Percentiles rank a stretch among this genome's conserved stretches.
Evolutionary conservation across 2,329 filamentous ascomycete species (phyloP).

Genomic region (Amauroascus verrucosus): DNA sequence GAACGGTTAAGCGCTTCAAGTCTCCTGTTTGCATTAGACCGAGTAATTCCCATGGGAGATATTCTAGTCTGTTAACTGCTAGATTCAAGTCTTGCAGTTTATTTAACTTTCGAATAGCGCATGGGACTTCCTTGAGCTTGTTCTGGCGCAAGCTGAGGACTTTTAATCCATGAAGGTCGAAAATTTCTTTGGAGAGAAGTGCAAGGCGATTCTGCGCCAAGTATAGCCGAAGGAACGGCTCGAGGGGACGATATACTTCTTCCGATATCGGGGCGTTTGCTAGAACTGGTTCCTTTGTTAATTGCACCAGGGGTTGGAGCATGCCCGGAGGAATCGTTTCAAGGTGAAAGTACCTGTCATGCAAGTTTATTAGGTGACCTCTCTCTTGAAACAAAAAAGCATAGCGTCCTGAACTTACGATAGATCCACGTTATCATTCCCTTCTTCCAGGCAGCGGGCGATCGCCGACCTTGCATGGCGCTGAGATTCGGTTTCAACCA

Average conservation of each 20-base stretch:
- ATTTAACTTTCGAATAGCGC: slow-evolving; percentile 33
- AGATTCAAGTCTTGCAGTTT: slow-evolving; percentile 38
- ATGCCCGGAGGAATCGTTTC: slow-evolving; percentile 26
- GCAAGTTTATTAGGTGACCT: background rate
- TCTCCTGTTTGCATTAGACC: slow-evolving; percentile 31
- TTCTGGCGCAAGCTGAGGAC: slow-evolving; percentile 40
- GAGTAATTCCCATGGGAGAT: slow-evolving; percentile 39
- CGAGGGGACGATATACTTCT: slow-evolving; percentile 31
- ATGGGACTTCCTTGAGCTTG: slow-evolving; percentile 34
- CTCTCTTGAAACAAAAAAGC: background rate
- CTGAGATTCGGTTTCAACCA: slow-evolving; percentile 29
- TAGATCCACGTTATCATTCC: slow-evolving; percentile 37
- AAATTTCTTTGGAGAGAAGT: slow-evolving; percentile 32
- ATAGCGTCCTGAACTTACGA: slow-evolving; percentile 26
- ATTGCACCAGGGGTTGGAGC: slow-evolving; percentile 30
- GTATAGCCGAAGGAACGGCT: slow-evolving; percentile 36
- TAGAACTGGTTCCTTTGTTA: slow-evolving; percentile 32
- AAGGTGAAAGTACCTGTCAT: slow-evolving; percentile 27
- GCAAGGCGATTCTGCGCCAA: slow-evolving; percentile 35
- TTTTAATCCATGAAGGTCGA: slow-evolving; percentile 33
- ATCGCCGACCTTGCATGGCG: slow-evolving; percentile 30
- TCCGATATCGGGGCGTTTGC: slow-evolving; percentile 28
- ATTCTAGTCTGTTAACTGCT: slow-evolving; percentile 34
- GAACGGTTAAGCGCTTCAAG: slow-evolving; percentile 30
- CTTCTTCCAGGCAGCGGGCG: slow-evolving; percentile 35